Percentiles rank a stretch among this genome's conserved stretches.
phyloP scores from a whole-genome alignment of 192 early-diverging fungal genomes.

The Chytriomyces sp. region DNA sequence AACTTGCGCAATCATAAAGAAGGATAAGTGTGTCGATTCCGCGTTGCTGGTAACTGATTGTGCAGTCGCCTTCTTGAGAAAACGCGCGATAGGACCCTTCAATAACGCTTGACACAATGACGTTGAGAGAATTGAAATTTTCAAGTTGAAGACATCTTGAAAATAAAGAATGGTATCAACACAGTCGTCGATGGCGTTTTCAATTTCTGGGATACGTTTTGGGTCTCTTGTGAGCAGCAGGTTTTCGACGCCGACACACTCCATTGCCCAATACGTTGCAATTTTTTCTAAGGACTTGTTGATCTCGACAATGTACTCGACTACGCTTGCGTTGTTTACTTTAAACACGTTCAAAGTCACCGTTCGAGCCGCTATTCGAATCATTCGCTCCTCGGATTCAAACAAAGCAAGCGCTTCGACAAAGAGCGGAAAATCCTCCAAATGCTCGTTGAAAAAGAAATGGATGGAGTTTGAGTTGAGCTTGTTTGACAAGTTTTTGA shows the following conservation, averaged over 20 bases:
- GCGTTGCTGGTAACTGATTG: not conserved
- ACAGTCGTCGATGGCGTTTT: conserved; percentile 24
- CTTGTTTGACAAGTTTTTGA: conserved; percentile 72
- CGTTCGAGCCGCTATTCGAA: conserved; percentile 58
- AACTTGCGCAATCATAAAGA: conserved; percentile 30
- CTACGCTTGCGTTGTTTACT: conserved; percentile 2
- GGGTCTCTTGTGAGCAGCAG: not conserved
- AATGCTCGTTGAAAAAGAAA: conserved; percentile 67
- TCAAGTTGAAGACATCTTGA: conserved; percentile 36
- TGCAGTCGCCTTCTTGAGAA: not conserved
- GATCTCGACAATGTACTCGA: conserved; percentile 10
- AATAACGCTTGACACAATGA: not conserved
- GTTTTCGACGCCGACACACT: not conserved
- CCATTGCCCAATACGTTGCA: not conserved
- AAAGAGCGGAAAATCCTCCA: conserved; percentile 63
- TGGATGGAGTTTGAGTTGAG: conserved; percentile 65
- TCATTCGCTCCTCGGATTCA: conserved; percentile 74
- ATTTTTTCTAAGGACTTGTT: not conserved
- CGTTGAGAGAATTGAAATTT: conserved; percentile 3
- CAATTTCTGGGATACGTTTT: not conserved
- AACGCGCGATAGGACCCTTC: not conserved
- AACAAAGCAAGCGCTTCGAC: conserved; percentile 69
- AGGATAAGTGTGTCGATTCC: not conserved
- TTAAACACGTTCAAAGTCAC: conserved; percentile 42
- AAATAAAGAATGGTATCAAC: conserved; percentile 32